phyloP scores from a whole-genome alignment of 2,329 filamentous ascomycete genomes.

The Aureobasidium namibiae region DNA sequence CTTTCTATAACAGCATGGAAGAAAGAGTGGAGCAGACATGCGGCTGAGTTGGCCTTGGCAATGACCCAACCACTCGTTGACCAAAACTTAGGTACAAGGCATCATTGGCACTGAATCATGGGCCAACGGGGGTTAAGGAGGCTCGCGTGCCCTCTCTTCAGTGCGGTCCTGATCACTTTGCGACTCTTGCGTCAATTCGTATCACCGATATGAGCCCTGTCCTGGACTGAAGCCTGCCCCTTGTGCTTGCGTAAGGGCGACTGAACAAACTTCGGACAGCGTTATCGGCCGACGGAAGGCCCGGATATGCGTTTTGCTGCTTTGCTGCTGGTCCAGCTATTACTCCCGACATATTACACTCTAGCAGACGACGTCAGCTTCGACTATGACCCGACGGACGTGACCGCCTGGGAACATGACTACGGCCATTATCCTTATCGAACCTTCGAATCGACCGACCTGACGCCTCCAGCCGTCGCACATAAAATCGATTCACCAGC shows the following conservation, averaged over 20 bases:
- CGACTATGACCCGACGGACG: conserved; percentile 9
- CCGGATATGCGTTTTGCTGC: background rate
- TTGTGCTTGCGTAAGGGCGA: background rate
- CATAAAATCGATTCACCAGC: background rate
- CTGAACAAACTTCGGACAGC: background rate
- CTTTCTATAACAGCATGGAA: background rate
- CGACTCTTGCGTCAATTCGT: background rate
- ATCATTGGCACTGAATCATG: background rate
- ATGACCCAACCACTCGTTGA: background rate
- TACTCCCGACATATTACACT: background rate
- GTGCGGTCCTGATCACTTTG: background rate
- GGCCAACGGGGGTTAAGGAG: background rate
- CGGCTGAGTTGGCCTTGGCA: background rate
- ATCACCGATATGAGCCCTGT: background rate
- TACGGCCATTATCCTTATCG: conserved; percentile 13
- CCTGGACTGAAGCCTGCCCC: background rate
- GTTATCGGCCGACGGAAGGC: background rate
- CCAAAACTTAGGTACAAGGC: background rate
- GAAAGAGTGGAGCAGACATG: background rate
- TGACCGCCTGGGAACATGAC: conserved; percentile 4
- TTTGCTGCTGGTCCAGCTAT: conserved; percentile 1
- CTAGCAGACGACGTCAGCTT: conserved; percentile 11
- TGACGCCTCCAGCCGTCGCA: conserved; percentile 4
- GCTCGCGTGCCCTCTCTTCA: background rate
- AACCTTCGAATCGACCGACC: conserved; percentile 5